A percentile compares a stretch with the other conserved stretches of the same genome.
Evolutionary conservation across 768 basidiomycete species (phyloP).

Genomic region (Neoboletus subvelutipes): DNA sequence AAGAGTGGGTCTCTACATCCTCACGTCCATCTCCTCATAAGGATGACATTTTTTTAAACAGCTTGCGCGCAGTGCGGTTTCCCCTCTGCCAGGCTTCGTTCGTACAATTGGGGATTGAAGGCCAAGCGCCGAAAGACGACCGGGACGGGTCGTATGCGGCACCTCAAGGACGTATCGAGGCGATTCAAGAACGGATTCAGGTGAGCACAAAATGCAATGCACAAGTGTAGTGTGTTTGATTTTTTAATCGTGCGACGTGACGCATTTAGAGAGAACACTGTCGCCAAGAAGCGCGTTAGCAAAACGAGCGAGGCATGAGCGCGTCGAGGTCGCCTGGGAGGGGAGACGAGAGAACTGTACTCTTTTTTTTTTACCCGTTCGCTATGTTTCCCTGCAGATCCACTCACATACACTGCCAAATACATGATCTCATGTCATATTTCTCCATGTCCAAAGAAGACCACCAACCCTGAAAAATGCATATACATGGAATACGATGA

Average conservation of each 20-base stretch:
- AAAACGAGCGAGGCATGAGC: constrained; percentile 50
- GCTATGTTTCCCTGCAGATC: constrained; percentile 5
- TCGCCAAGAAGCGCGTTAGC: constrained; percentile 81
- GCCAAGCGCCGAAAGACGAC: constrained; percentile 99
- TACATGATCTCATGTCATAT: constrained; percentile 21
- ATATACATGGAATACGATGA: constrained; percentile 20
- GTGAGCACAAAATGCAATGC: constrained; percentile 34
- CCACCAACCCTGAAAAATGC: background rate
- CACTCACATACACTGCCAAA: constrained; percentile 6
- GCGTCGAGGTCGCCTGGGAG: background rate
- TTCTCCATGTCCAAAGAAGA: background rate
- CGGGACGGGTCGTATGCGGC: constrained; percentile 92
- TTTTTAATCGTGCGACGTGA: background rate
- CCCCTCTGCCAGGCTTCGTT: constrained; percentile 92
- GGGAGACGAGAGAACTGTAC: constrained; percentile 8
- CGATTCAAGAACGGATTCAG: constrained; percentile 99
- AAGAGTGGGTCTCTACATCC: constrained; percentile 64
- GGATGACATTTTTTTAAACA: constrained; percentile 27
- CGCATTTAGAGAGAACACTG: constrained; percentile 78
- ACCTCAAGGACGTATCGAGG: constrained; percentile 89
- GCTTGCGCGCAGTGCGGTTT: constrained; percentile 96
- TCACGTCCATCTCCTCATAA: too few relatives aligned
- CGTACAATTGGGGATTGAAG: constrained; percentile 98
- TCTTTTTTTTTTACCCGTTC: constrained; percentile 9
- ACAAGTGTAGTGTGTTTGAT: background rate